A percentile compares a stretch with the other conserved stretches of the same genome.
phyloP scores from a whole-genome alignment of 2,329 filamentous ascomycete genomes.

The Scedosporium boydii region DNA sequence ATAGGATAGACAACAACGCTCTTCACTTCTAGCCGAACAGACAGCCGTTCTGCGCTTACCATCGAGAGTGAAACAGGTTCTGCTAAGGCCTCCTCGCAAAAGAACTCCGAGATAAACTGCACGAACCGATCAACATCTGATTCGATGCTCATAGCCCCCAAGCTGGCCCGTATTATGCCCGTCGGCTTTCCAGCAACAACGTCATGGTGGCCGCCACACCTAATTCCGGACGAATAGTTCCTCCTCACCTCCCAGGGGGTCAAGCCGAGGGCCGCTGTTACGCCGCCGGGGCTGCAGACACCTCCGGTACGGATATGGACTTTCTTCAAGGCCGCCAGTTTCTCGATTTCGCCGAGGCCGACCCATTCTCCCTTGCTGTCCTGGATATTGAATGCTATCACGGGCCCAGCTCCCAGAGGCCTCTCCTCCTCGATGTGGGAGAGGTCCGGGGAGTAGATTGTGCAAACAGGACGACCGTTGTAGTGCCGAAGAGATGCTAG shows the following conservation, averaged over 20 bases:
- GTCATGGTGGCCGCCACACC: constrained; percentile 77
- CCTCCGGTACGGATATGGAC: constrained; percentile 84
- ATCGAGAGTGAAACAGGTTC: not conserved
- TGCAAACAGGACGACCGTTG: constrained; percentile 57
- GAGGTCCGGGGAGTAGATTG: constrained; percentile 44
- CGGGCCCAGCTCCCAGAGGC: constrained; percentile 50
- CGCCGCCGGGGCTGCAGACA: constrained; percentile 84
- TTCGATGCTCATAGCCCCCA: constrained; percentile 82
- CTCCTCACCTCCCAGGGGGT: constrained; percentile 71
- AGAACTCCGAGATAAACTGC: constrained; percentile 56
- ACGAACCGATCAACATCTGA: constrained; percentile 66
- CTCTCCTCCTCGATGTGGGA: constrained; percentile 8
- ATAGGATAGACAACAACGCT: constrained; percentile 75
- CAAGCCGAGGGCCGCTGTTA: constrained; percentile 63
- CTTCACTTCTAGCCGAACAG: constrained; percentile 33
- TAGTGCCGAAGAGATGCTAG: constrained; percentile 55
- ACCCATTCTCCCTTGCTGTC: constrained; percentile 64
- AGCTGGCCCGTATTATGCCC: constrained; percentile 73
- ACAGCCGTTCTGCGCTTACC: not conserved
- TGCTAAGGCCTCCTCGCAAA: constrained; percentile 10
- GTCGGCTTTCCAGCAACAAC: constrained; percentile 78
- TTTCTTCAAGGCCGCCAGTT: constrained; percentile 65
- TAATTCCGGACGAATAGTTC: constrained; percentile 77
- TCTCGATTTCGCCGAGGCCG: constrained; percentile 78
- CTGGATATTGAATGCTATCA: constrained; percentile 74